Conservation (phyloP, 257 asterid species). For the Leonotis leonurus region DNA sequence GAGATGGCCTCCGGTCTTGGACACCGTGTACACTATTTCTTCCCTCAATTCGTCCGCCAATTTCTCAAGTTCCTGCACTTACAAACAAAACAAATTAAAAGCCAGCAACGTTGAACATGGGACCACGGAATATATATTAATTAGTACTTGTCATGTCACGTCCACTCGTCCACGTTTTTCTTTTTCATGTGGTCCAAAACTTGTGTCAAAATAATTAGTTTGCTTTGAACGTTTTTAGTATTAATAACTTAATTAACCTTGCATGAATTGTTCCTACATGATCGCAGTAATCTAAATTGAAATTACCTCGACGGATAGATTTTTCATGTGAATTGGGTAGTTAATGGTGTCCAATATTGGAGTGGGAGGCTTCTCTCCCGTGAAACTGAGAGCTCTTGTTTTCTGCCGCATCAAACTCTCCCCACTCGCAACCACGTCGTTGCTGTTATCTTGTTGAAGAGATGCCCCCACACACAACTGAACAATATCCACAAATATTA, state of each 20-base stretch:
- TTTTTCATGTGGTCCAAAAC: not conserved
- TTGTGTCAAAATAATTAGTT: not conserved
- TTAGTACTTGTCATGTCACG: no score
- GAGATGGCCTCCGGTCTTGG: conserved; percentile 65
- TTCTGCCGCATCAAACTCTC: conserved; percentile 7
- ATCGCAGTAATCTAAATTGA: no score
- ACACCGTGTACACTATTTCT: conserved; percentile 51
- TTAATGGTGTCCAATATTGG: conserved; percentile 61
- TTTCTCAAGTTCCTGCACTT: conserved; percentile 40
- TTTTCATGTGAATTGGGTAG: conserved; percentile 63
- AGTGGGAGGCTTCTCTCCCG: conserved; percentile 48
- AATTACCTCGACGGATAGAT: conserved; percentile 49
- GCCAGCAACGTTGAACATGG: not conserved
- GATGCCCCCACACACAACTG: conserved; percentile 27
- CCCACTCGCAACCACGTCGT: conserved; percentile 1
- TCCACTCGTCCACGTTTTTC: no score
- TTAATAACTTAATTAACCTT: no score
- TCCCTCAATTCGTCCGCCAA: conserved; percentile 54
- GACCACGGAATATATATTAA: no score
- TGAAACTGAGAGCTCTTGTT: conserved; percentile 31
- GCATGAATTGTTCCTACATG: no score
- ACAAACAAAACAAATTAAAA: no score
- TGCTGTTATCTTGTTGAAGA: conserved; percentile 20
- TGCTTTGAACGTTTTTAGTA: no score
- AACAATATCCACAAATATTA: not conserved